Evolutionary conservation across 108 stramenopile genomes (phyloP).

Genomic region (Conticribra guillardii): DNA sequence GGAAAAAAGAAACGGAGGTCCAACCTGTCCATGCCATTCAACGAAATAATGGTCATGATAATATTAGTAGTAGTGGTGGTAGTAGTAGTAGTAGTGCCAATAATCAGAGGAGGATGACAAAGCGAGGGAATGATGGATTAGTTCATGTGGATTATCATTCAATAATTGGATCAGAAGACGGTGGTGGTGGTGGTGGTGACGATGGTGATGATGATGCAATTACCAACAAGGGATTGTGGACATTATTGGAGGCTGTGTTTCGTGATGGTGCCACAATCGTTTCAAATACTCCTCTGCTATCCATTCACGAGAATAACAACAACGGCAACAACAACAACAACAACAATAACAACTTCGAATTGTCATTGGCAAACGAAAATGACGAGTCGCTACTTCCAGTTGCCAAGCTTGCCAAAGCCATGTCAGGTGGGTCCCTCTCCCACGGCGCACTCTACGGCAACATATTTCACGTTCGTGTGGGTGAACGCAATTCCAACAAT

Average conservation of each 20-base stretch:
- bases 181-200: too few relatives aligned
- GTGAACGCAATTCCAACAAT: slow-evolving; percentile 58
- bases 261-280: slow-evolving; percentile 70
- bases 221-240: slow-evolving; percentile 21
- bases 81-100: too few relatives aligned
- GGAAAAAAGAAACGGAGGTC: slow-evolving; percentile 35
- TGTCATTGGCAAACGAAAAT: slow-evolving; percentile 10
- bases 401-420: slow-evolving; percentile 53
- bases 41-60: too few relatives aligned
- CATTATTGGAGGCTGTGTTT: slow-evolving; percentile 50
- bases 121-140: slow-evolving; percentile 28
- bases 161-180: slow-evolving; percentile 19
- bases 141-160: slow-evolving; percentile 52
- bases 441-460: slow-evolving; percentile 84
- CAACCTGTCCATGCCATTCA: slow-evolving; percentile 30
- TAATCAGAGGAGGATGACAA: too few relatives aligned
- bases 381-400: slow-evolving; percentile 26
- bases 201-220: slow-evolving; percentile 29
- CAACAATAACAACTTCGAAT: background rate
- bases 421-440: slow-evolving; percentile 67
- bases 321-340: background rate
- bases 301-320: slow-evolving; percentile 1
- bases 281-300: slow-evolving; percentile 37
- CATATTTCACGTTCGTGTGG: slow-evolving; percentile 70
- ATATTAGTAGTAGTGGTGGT: too few relatives aligned